These are phyloP conservation scores for Gossypium davidsonii DNA, from an alignment of 441 rosid species.

Conservation along the genomic window DNA sequence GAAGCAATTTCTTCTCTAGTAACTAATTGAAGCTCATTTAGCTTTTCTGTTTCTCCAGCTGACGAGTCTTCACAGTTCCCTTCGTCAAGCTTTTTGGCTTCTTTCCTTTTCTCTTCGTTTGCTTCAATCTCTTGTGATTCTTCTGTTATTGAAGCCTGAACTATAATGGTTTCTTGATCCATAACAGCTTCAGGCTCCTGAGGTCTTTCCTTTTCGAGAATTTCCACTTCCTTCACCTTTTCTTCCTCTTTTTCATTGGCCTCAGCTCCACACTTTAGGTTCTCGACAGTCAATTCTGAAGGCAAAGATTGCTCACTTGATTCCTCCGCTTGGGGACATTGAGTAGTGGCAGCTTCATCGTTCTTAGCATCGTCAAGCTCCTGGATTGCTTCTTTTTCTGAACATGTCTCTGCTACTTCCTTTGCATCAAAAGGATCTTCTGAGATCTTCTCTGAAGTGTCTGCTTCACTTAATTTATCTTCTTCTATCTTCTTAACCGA, in stretches of 20 bases:
- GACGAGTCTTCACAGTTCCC: slow-evolving; percentile 15
- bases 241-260: slow-evolving; percentile 23
- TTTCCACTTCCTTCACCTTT: slow-evolving; percentile 15
- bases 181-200: slow-evolving; percentile 12
- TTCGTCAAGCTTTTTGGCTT: slow-evolving; percentile 12
- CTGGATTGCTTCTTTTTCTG: background rate
- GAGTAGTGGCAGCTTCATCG: slow-evolving; percentile 12
- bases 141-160: slow-evolving; percentile 10
- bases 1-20: slow-evolving; percentile 17
- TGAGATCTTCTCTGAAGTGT: slow-evolving; percentile 8
- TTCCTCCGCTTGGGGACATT: slow-evolving; percentile 21
- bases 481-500: slow-evolving; percentile 1
- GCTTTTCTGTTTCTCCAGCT: slow-evolving; percentile 18
- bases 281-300: slow-evolving; percentile 23
- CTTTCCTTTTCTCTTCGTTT: slow-evolving; percentile 19
- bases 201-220: slow-evolving; percentile 21
- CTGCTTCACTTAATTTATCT: slow-evolving; percentile 10
- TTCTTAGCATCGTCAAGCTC: slow-evolving; percentile 12
- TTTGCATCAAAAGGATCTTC: slow-evolving; percentile 13
- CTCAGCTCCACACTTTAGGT: slow-evolving; percentile 22
- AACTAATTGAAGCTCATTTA: slow-evolving; percentile 15
- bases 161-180: slow-evolving; percentile 11
- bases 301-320: slow-evolving; percentile 21
- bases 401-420: background rate
- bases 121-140: slow-evolving; percentile 19